A percentile compares a stretch with the other conserved stretches of the same genome.
Conservation (phyloP, 2,329 filamentous ascomycete species). For the Sporothrix pseudoabietina region DNA sequence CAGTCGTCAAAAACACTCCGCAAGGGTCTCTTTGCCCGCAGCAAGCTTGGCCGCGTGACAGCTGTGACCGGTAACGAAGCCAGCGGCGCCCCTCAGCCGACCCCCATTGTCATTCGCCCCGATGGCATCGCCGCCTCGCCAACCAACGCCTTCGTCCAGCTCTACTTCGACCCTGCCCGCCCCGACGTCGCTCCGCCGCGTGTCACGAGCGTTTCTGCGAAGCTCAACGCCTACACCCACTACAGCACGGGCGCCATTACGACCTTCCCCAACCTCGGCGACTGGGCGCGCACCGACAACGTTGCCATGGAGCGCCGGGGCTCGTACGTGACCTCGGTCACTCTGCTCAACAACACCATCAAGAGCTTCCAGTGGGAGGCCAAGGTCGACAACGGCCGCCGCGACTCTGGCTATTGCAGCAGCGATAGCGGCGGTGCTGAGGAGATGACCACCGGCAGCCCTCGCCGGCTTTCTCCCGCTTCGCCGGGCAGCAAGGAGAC, state of each 20-base stretch:
- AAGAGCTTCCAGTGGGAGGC: conserved; percentile 48
- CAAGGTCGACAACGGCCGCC: conserved; percentile 42
- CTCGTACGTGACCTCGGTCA: conserved; percentile 51
- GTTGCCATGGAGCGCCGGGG: conserved; percentile 47
- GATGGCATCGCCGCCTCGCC: conserved; percentile 50
- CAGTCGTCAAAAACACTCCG: conserved; percentile 56
- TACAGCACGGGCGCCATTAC: conserved; percentile 52
- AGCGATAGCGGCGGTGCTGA: conserved; percentile 34
- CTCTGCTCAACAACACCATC: conserved; percentile 45
- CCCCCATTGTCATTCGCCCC: conserved; percentile 53
- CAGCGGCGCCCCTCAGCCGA: conserved; percentile 48
- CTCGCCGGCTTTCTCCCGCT: conserved; percentile 2
- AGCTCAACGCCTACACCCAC: conserved; percentile 56
- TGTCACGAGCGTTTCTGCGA: conserved; percentile 53
- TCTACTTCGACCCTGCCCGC: conserved; percentile 52
- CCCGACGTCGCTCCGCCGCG: conserved; percentile 51
- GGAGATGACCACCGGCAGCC: conserved; percentile 4
- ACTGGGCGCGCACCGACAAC: conserved; percentile 42
- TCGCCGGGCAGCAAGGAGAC: conserved; percentile 26
- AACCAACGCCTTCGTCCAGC: conserved; percentile 49
- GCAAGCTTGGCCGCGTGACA: conserved; percentile 54
- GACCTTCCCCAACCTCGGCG: conserved; percentile 54
- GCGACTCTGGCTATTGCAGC: conserved; percentile 59
- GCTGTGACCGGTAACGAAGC: conserved; percentile 42
- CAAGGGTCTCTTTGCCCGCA: conserved; percentile 53